These are phyloP conservation scores for Penicillium crystallinum DNA, from an alignment of 495 filamentous ascomycete genomes.

Conservation along the genomic window DNA sequence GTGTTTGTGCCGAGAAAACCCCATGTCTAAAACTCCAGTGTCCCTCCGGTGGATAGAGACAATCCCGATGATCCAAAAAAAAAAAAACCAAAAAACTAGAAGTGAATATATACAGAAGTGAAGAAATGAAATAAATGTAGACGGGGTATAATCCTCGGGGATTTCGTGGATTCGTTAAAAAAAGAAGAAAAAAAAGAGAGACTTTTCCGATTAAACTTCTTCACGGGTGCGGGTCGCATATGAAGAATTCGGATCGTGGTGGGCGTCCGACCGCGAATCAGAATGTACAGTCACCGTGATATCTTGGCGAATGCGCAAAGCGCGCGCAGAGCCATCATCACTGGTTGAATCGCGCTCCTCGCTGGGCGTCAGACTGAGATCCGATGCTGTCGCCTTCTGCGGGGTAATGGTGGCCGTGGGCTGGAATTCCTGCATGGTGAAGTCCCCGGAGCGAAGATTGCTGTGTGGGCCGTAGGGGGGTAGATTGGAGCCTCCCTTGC, in stretches of 20 bases:
- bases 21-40: neutral
- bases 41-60: neutral
- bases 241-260: constrained; percentile 15
- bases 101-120: constrained; percentile 13
- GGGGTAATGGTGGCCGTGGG: constrained; percentile 23
- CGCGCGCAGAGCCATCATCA: constrained; percentile 39
- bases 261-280: constrained; percentile 26
- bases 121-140: constrained; percentile 5
- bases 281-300: constrained; percentile 43
- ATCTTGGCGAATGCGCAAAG: constrained; percentile 42
- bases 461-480: constrained; percentile 32
- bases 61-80: neutral
- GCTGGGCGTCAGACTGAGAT: constrained; percentile 24
- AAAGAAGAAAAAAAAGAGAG: neutral
- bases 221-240: constrained; percentile 12
- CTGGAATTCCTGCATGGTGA: constrained; percentile 32
- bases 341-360: constrained; percentile 32
- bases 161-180: constrained; percentile 19
- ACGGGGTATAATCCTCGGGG: constrained; percentile 17
- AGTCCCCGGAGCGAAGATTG: constrained; percentile 31
- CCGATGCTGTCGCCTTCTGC: constrained; percentile 29
- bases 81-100: neutral
- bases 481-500: constrained; percentile 29
- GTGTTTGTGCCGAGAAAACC: neutral
- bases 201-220: constrained; percentile 13